Evolutionary conservation across 805 yeast species (phyloP).

Genomic region (Schwanniomyces vanrijiae): DNA sequence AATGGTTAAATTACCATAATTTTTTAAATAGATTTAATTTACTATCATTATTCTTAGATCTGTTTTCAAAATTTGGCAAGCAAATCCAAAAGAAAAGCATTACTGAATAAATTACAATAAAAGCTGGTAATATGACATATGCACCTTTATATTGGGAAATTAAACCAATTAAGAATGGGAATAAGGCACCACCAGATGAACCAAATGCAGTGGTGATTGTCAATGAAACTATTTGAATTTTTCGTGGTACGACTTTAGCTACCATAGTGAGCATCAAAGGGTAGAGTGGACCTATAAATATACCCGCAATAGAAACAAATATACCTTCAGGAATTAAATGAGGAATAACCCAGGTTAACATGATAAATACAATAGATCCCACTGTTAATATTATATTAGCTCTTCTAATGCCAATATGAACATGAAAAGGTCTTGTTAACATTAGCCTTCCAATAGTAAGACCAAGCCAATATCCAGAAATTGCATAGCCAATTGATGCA

Average conservation of each 20-base stretch:
- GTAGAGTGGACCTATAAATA: slow-evolving; percentile 67
- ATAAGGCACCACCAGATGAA: slow-evolving; percentile 56
- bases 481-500: slow-evolving; percentile 56
- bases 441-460: slow-evolving; percentile 61
- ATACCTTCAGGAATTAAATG: slow-evolving; percentile 45
- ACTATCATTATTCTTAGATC: background rate
- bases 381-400: slow-evolving; percentile 36
- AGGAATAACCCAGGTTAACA: slow-evolving; percentile 51
- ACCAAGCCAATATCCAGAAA: slow-evolving; percentile 74
- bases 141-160: slow-evolving; percentile 47
- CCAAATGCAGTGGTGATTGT: slow-evolving; percentile 58
- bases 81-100: slow-evolving; percentile 40
- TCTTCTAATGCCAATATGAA: slow-evolving; percentile 44
- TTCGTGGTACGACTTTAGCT: slow-evolving; percentile 48
- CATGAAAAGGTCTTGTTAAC: slow-evolving; percentile 42
- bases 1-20: slow-evolving; percentile 12
- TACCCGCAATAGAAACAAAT: slow-evolving; percentile 51
- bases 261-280: slow-evolving; percentile 49
- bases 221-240: slow-evolving; percentile 49
- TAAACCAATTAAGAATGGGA: slow-evolving; percentile 54
- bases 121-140: slow-evolving; percentile 49
- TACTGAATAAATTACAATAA: slow-evolving; percentile 33
- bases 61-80: slow-evolving; percentile 34
- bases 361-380: slow-evolving; percentile 35
- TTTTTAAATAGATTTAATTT: background rate